Evolutionary conservation across 345 rosid species (phyloP).

Genomic region (Hirschfeldia incana): DNA sequence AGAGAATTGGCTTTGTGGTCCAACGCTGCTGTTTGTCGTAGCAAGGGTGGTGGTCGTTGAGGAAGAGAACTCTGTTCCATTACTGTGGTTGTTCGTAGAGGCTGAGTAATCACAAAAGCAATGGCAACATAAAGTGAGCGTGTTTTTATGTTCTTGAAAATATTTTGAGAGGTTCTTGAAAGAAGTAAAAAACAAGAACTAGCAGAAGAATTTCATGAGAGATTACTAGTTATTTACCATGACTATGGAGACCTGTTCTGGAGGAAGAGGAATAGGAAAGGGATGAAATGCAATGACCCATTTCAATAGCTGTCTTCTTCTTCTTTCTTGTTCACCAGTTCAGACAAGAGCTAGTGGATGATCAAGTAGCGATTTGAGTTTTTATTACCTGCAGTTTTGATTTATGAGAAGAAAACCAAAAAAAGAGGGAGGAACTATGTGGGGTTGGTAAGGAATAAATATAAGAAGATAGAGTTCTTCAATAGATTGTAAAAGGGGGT

Average conservation of each 20-base stretch:
- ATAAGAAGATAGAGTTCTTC: background rate
- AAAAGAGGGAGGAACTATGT: background rate
- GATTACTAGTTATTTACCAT: slow-evolving; percentile 23
- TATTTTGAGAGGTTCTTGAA: background rate
- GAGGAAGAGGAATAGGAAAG: slow-evolving; percentile 20
- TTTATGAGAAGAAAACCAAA: background rate
- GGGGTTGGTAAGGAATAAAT: background rate
- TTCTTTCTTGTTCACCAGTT: slow-evolving; percentile 6
- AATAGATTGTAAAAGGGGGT: background rate
- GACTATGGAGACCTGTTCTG: slow-evolving; percentile 19
- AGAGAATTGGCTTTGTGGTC: slow-evolving; percentile 48
- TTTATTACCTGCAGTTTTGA: background rate
- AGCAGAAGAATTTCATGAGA: background rate
- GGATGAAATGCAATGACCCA: slow-evolving; percentile 26
- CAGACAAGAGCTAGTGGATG: slow-evolving; percentile 31
- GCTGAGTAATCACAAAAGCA: slow-evolving; percentile 15
- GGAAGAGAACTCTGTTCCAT: slow-evolving; percentile 38
- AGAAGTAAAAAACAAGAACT: background rate
- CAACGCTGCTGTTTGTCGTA: slow-evolving; percentile 43
- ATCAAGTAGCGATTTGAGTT: background rate
- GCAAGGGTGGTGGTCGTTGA: slow-evolving; percentile 24
- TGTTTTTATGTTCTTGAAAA: background rate
- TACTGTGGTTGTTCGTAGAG: slow-evolving; percentile 34
- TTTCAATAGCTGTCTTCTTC: slow-evolving; percentile 12
- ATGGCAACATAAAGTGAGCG: background rate